These are phyloP conservation scores for Pseudophaeomoniella oleicola DNA, from an alignment of 2,329 filamentous ascomycete species.

Conservation along the genomic window DNA sequence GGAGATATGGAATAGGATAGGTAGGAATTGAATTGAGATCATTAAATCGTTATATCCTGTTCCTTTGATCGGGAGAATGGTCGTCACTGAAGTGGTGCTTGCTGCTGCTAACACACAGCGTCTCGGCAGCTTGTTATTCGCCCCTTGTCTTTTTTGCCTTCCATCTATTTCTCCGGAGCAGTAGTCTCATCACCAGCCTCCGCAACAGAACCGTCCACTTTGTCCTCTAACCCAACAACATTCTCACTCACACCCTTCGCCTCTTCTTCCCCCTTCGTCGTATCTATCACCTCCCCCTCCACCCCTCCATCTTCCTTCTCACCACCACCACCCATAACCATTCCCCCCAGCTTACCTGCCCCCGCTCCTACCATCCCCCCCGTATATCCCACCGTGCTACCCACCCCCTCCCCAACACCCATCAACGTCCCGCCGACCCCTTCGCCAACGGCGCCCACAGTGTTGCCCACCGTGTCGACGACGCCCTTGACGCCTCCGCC, in stretches of 20 bases:
- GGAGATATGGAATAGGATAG: no score
- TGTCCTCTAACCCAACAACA: no score
- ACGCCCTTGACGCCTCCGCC: constrained; percentile 10
- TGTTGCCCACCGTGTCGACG: constrained; percentile 9
- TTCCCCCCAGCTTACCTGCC: constrained; percentile 7
- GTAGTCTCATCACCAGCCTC: no score
- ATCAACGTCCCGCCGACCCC: constrained; percentile 8
- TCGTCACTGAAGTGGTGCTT: no score
- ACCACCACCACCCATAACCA: constrained; percentile 6
- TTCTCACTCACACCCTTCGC: neutral
- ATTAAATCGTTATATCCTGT: no score
- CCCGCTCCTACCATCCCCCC: constrained; percentile 9
- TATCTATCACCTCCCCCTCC: neutral
- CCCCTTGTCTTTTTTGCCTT: no score
- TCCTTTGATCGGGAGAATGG: no score
- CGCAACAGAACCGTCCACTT: no score
- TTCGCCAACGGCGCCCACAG: constrained; percentile 8
- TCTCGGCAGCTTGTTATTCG: no score
- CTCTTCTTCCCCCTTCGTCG: neutral
- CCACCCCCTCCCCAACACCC: constrained; percentile 9
- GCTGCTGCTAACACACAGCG: no score
- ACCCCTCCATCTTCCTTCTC: constrained; percentile 4
- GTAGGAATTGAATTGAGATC: no score
- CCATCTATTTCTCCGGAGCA: no score
- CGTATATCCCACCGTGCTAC: constrained; percentile 9